A percentile compares a stretch with the other conserved stretches of the same genome.
These are phyloP conservation scores for Prillingera fragicola DNA, from an alignment of 1,284 basidiomycete species.

Conservation along the genomic window DNA sequence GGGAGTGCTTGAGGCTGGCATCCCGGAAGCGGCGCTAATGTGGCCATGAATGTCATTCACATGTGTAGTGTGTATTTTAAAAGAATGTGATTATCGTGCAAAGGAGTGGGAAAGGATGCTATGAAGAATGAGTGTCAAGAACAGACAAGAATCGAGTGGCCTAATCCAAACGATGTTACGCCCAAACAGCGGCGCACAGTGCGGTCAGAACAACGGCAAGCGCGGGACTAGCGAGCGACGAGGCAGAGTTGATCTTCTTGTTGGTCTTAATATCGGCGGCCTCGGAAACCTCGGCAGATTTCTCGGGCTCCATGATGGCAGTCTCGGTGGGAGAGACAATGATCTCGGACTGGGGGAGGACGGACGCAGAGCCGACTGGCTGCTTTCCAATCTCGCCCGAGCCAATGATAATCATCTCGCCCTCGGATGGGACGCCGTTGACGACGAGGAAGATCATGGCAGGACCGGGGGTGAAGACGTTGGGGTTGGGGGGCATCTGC, in stretches of 20 bases:
- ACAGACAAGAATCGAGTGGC: neutral
- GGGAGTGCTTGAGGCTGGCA: too few species aligned
- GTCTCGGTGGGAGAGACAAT: slow-evolving; percentile 5
- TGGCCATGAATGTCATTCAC: neutral
- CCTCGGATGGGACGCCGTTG: slow-evolving; percentile 77
- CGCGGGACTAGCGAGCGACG: neutral
- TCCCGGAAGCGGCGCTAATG: too few species aligned
- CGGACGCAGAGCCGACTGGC: slow-evolving; percentile 51
- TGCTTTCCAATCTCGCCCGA: slow-evolving; percentile 69
- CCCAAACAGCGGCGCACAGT: slow-evolving; percentile 6
- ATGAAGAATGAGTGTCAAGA: neutral
- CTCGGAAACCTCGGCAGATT: too few species aligned
- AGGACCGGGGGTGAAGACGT: slow-evolving; percentile 80
- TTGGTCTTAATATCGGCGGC: neutral
- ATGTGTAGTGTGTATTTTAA: neutral
- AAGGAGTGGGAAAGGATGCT: slow-evolving; percentile 5
- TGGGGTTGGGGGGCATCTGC: slow-evolving; percentile 75
- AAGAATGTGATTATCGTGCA: slow-evolving; percentile 5
- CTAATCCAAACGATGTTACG: neutral
- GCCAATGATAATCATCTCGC: slow-evolving; percentile 66
- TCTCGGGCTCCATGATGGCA: too few species aligned
- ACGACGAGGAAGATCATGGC: slow-evolving; percentile 73
- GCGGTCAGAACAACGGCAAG: neutral
- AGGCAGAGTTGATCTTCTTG: neutral
- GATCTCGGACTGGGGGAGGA: slow-evolving; percentile 53